These are phyloP conservation scores for Periconia macrospinosa DNA, from an alignment of 2,329 filamentous ascomycete genomes.

Conservation along the genomic window DNA sequence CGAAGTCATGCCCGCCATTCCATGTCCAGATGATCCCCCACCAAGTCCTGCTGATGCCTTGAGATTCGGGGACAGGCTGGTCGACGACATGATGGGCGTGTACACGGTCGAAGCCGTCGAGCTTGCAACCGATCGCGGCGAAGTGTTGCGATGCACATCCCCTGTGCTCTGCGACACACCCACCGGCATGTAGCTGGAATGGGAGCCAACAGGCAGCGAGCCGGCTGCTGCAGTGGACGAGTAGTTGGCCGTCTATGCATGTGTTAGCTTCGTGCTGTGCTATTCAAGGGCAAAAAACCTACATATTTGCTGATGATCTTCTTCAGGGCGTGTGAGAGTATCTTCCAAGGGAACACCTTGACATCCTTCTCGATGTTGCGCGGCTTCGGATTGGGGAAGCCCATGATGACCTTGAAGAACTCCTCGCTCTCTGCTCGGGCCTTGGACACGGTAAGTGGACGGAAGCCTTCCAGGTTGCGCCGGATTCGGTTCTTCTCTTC, in stretches of 20 bases:
- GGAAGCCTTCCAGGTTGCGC: conserved; percentile 91
- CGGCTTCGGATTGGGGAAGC: conserved; percentile 90
- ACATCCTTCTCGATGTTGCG: conserved; percentile 99
- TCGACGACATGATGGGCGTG: conserved; percentile 45
- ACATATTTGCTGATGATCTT: conserved; percentile 99
- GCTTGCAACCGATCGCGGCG: conserved; percentile 52
- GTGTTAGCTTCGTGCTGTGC: conserved; percentile 38
- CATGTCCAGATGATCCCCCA: conserved; percentile 38
- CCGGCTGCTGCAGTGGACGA: conserved; percentile 63
- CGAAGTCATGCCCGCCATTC: conserved; percentile 39
- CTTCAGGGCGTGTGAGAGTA: conserved; percentile 81
- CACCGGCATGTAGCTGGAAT: conserved; percentile 40
- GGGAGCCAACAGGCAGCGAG: conserved; percentile 43
- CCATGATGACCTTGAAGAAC: conserved; percentile 99
- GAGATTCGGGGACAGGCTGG: conserved; percentile 50
- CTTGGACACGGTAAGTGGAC: conserved; percentile 91
- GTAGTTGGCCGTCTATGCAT: conserved; percentile 65
- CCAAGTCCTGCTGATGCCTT: conserved; percentile 44
- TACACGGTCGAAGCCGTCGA: conserved; percentile 50
- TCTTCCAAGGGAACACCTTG: conserved; percentile 97
- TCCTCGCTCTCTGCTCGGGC: conserved; percentile 89
- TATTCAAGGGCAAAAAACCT: conserved; percentile 40
- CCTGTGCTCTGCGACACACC: conserved; percentile 52
- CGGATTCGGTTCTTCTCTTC: conserved; percentile 99
- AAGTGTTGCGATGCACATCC: conserved; percentile 51